Percentiles rank a stretch among this genome's conserved stretches.
Evolutionary conservation across 2,329 filamentous ascomycete species (phyloP).

Genomic region (Cytospora leucostoma): DNA sequence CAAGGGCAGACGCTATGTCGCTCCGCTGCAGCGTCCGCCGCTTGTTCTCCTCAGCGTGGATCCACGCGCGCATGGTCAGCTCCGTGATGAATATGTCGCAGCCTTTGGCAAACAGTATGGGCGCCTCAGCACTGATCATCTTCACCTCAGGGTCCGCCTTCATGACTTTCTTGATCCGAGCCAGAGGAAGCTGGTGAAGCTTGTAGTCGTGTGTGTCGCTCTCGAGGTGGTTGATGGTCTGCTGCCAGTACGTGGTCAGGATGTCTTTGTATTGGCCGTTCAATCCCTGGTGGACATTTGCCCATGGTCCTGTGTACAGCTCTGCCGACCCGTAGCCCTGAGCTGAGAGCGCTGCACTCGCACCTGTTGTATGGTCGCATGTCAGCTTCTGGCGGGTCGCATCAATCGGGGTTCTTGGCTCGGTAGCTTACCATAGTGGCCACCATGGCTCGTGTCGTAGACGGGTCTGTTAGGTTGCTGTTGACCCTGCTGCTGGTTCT

Average conservation of each 20-base stretch:
- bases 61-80: constrained; percentile 98
- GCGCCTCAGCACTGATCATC: constrained; percentile 98
- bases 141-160: constrained; percentile 99
- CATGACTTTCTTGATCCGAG: constrained; percentile 99
- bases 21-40: constrained; percentile 90
- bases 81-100: constrained; percentile 99
- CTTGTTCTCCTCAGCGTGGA: constrained; percentile 99
- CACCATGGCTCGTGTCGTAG: constrained; percentile 74
- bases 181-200: constrained; percentile 90
- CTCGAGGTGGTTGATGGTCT: constrained; percentile 94
- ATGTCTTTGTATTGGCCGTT: constrained; percentile 94
- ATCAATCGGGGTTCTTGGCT: constrained; percentile 21
- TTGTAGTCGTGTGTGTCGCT: constrained; percentile 98
- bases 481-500: constrained; percentile 57
- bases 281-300: constrained; percentile 96
- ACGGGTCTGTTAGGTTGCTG: constrained; percentile 61
- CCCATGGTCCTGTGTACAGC: constrained; percentile 91
- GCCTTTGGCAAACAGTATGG: constrained; percentile 96
- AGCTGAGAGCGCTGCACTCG: constrained; percentile 72
- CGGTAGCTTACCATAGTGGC: constrained; percentile 69
- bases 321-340: constrained; percentile 90
- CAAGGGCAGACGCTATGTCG: constrained; percentile 92
- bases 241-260: constrained; percentile 98
- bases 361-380: constrained; percentile 49
- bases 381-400: constrained; percentile 30